phyloP scores from a whole-genome alignment of 2,329 filamentous ascomycete genomes.

The Scorias spongiosa region DNA sequence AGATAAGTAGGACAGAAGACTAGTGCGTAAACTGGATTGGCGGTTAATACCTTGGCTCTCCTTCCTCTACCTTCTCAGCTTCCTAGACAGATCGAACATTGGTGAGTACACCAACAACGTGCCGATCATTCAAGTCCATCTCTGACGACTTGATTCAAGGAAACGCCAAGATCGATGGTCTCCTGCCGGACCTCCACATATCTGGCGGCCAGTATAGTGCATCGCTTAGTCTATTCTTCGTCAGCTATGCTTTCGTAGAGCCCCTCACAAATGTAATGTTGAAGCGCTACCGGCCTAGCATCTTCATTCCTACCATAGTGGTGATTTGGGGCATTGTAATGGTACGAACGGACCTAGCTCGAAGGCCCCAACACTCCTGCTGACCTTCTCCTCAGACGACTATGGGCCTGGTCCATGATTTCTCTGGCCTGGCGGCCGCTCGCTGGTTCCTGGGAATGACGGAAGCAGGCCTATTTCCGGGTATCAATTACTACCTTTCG shows the following conservation, averaged over 20 bases:
- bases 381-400: neutral
- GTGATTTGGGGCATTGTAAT: slow-evolving; percentile 42
- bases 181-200: slow-evolving; percentile 46
- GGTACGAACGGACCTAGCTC: neutral
- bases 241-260: slow-evolving; percentile 71
- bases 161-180: slow-evolving; percentile 46
- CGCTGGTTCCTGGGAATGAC: slow-evolving; percentile 18
- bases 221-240: slow-evolving; percentile 70
- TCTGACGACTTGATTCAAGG: slow-evolving; percentile 17
- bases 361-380: neutral
- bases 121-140: neutral
- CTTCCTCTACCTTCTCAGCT: slow-evolving; percentile 43
- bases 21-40: slow-evolving; percentile 37
- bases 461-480: slow-evolving; percentile 40
- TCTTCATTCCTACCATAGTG: slow-evolving; percentile 68
- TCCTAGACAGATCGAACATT: slow-evolving; percentile 24
- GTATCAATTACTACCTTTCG: slow-evolving; percentile 64
- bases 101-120: neutral
- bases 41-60: slow-evolving; percentile 38
- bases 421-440: slow-evolving; percentile 13
- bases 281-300: slow-evolving; percentile 56
- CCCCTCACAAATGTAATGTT: slow-evolving; percentile 65
- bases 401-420: slow-evolving; percentile 11
- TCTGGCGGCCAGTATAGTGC: slow-evolving; percentile 54
- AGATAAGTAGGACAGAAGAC: slow-evolving; percentile 33